Percentiles rank a stretch among this genome's conserved stretches.
These are phyloP conservation scores for Salix brachista DNA, from an alignment of 345 rosid species.

Conservation along the genomic window DNA sequence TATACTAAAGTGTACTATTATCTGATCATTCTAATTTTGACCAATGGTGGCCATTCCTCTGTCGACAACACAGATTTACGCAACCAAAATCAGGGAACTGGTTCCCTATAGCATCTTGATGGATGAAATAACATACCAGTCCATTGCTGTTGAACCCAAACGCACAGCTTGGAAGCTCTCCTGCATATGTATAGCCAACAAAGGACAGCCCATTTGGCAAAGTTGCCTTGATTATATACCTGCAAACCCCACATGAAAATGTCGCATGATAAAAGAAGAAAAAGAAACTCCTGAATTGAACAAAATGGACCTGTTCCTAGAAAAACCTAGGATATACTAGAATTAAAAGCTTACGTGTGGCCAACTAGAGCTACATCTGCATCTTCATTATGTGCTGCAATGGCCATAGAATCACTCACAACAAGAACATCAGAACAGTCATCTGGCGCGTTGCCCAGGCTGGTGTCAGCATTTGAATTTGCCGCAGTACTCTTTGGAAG, in stretches of 20 bases:
- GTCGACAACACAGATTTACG: not conserved
- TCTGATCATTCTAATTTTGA: too few relatives aligned
- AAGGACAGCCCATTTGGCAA: constrained; percentile 37
- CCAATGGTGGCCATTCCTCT: too few relatives aligned
- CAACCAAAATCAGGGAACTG: not conserved
- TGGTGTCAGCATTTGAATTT: not conserved
- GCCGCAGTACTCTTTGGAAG: constrained; percentile 27
- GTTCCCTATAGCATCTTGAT: not conserved
- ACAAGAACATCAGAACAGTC: constrained; percentile 53
- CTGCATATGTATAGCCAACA: constrained; percentile 54
- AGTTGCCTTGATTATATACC: constrained; percentile 43
- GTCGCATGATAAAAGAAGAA: not conserved
- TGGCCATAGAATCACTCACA: constrained; percentile 41
- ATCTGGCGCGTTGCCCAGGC: constrained; percentile 7
- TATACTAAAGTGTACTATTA: not conserved
- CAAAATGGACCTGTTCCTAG: not conserved
- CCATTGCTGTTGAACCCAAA: constrained; percentile 52
- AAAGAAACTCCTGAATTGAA: not conserved
- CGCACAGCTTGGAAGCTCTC: constrained; percentile 67
- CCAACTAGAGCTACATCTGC: constrained; percentile 50
- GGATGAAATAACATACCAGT: constrained; percentile 33
- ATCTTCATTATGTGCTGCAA: constrained; percentile 63
- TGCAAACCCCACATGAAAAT: constrained; percentile 16
- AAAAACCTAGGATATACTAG: not conserved
- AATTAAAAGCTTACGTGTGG: constrained; percentile 39